These are phyloP conservation scores for Malania oleifera DNA, from an alignment of 164 flowering plant species.

Conservation along the genomic window DNA sequence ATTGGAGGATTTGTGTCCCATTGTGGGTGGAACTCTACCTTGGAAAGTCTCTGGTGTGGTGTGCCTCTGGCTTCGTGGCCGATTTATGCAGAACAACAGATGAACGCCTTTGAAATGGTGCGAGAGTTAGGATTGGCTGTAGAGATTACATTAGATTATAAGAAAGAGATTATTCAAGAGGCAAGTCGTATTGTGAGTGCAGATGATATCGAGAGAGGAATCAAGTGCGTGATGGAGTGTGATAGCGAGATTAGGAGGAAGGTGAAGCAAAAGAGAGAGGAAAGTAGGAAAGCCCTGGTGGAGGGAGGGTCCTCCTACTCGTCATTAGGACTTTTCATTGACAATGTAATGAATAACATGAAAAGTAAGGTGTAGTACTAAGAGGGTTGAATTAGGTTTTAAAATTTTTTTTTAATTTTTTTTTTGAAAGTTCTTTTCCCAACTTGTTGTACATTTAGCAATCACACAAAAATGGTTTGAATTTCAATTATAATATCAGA, in stretches of 20 bases:
- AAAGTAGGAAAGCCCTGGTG: neutral
- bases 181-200: neutral
- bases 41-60: neutral
- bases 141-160: neutral
- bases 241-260: conserved; percentile 1
- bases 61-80: neutral
- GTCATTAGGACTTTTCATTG: neutral
- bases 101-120: neutral
- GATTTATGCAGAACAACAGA: neutral
- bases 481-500: too few relatives aligned
- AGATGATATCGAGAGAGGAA: neutral
- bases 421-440: too few relatives aligned
- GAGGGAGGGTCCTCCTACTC: neutral
- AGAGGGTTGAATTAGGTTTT: too few relatives aligned
- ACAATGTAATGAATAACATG: neutral
- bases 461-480: too few relatives aligned
- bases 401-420: too few relatives aligned
- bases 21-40: neutral
- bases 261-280: neutral
- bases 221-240: conserved; percentile 1
- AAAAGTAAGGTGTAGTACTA: too few relatives aligned
- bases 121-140: neutral
- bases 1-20: neutral
- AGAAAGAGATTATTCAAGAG: neutral
- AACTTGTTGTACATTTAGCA: too few relatives aligned